These are phyloP conservation scores for Adansonia madagascariensis DNA, from an alignment of 441 rosid species.

Conservation along the genomic window DNA sequence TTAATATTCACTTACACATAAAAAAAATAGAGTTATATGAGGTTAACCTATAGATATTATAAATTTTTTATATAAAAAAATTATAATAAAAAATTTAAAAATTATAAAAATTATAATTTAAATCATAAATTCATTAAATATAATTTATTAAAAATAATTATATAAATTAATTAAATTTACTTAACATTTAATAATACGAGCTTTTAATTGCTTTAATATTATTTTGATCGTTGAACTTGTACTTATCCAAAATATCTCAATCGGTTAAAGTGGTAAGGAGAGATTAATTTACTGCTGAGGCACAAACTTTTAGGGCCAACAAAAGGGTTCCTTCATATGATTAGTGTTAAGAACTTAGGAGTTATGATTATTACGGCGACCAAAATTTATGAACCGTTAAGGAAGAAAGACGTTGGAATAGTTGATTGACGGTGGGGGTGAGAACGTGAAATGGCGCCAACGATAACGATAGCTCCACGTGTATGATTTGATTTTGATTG, in stretches of 20 bases:
- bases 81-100: too few species aligned
- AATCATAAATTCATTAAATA: too few species aligned
- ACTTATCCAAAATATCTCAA: not conserved
- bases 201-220: too few species aligned
- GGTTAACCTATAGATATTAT: too few species aligned
- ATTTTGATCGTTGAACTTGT: too few species aligned
- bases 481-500: not conserved
- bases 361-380: slow-evolving; percentile 10
- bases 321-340: not conserved
- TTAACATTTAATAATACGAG: too few species aligned
- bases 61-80: too few species aligned
- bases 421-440: not conserved
- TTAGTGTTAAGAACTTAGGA: not conserved
- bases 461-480: slow-evolving; percentile 4
- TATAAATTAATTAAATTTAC: too few species aligned
- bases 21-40: too few species aligned
- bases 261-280: not conserved
- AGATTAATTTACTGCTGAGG: not conserved
- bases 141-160: too few species aligned
- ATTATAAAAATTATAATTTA: too few species aligned
- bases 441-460: not conserved
- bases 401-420: not conserved
- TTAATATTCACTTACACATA: too few species aligned
- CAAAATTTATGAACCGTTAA: slow-evolving; percentile 5
- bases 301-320: slow-evolving; percentile 21